Conservation (phyloP, 2,329 filamentous ascomycete species). For the Massarina eburnea region DNA sequence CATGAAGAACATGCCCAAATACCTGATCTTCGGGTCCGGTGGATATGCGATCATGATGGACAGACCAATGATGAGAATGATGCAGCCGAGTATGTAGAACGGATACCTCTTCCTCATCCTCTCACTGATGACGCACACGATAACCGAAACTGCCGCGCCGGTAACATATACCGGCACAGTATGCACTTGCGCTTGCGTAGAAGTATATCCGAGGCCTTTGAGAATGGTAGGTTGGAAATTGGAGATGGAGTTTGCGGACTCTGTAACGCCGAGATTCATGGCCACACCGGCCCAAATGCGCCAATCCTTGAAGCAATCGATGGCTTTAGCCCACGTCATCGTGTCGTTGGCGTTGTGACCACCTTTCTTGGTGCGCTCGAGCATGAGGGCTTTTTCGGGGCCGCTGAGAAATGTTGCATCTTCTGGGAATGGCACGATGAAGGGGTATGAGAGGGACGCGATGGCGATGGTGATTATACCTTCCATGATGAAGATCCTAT, state of each 20-base stretch:
- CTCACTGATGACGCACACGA: conserved; percentile 33
- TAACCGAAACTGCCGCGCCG: conserved; percentile 31
- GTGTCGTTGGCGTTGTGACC: conserved; percentile 49
- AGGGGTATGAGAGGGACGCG: conserved; percentile 50
- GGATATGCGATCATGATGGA: conserved; percentile 51
- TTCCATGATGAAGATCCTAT: conserved; percentile 62
- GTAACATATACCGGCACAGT: conserved; percentile 40
- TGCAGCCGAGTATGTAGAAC: conserved; percentile 33
- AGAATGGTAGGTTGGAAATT: conserved; percentile 42
- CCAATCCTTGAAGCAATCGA: conserved; percentile 51
- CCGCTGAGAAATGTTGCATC: conserved; percentile 53
- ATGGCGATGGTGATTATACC: conserved; percentile 55
- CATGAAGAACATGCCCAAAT: conserved; percentile 58
- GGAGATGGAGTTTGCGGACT: conserved; percentile 36
- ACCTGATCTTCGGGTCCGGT: conserved; percentile 44
- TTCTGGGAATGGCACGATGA: conserved; percentile 54
- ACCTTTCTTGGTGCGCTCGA: conserved; percentile 49
- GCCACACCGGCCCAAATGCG: conserved; percentile 55
- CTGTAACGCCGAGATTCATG: conserved; percentile 32
- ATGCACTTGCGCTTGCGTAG: conserved; percentile 36
- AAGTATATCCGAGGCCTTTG: conserved; percentile 37
- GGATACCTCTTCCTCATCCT: conserved; percentile 28
- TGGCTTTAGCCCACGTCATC: conserved; percentile 50
- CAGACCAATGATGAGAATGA: conserved; percentile 52
- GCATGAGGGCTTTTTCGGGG: conserved; percentile 55